These are phyloP conservation scores for Epichloe sibirici DNA, from an alignment of 2,329 filamentous ascomycete genomes.

Conservation along the genomic window DNA sequence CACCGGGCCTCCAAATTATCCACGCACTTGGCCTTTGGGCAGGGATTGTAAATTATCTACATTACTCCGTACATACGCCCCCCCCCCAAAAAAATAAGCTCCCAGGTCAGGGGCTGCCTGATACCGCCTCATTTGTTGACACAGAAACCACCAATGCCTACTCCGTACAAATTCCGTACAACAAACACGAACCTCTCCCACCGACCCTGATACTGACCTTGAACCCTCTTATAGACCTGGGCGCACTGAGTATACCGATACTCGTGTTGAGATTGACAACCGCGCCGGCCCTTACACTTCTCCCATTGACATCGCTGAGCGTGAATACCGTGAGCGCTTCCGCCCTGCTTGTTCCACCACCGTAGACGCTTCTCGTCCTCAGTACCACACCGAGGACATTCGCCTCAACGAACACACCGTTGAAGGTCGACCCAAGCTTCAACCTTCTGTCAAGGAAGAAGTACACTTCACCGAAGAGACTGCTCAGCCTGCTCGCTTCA, in stretches of 20 bases:
- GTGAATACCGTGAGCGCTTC: slow-evolving; percentile 51
- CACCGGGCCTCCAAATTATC: neutral
- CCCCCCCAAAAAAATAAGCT: neutral
- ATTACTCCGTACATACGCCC: neutral
- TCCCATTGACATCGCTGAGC: slow-evolving; percentile 52
- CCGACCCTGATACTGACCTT: slow-evolving; percentile 6
- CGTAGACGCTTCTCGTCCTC: slow-evolving; percentile 22
- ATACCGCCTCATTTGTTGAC: slow-evolving; percentile 12
- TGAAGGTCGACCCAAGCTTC: slow-evolving; percentile 20
- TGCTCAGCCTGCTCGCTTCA: slow-evolving; percentile 41
- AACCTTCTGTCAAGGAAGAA: slow-evolving; percentile 41
- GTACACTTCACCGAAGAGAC: slow-evolving; percentile 53
- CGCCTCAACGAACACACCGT: slow-evolving; percentile 25
- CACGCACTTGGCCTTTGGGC: slow-evolving; percentile 6
- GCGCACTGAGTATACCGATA: slow-evolving; percentile 43
- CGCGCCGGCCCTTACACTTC: slow-evolving; percentile 35
- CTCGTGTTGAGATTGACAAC: slow-evolving; percentile 52
- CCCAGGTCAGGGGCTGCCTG: slow-evolving; percentile 12
- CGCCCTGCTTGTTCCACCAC: slow-evolving; percentile 35
- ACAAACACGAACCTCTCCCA: slow-evolving; percentile 15
- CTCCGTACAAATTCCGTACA: neutral
- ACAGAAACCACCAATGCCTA: slow-evolving; percentile 9
- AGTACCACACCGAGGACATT: slow-evolving; percentile 18
- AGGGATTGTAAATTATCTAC: slow-evolving; percentile 2
- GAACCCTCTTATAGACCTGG: slow-evolving; percentile 16